These are phyloP conservation scores for Penstemon eatonii DNA, from an alignment of 257 asterid genomes.

Conservation along the genomic window DNA sequence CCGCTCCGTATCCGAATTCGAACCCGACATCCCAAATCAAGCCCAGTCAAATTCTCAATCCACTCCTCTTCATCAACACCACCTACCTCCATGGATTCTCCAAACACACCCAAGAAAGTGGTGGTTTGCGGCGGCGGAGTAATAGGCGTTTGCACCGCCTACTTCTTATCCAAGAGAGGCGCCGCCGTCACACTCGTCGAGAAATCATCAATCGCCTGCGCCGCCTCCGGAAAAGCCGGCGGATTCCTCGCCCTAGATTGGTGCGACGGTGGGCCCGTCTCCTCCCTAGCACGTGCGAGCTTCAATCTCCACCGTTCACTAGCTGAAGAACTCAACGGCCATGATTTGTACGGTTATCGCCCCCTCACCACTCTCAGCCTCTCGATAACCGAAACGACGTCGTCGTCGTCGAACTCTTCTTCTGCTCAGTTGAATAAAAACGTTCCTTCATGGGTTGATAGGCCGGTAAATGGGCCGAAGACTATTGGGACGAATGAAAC, in stretches of 20 bases:
- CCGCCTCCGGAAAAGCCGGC: slow-evolving; percentile 92
- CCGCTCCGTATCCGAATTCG: slow-evolving; percentile 24
- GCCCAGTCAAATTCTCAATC: slow-evolving; percentile 19
- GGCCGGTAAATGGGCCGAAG: slow-evolving; percentile 58
- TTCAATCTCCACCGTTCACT: slow-evolving; percentile 85
- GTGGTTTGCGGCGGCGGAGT: slow-evolving; percentile 96
- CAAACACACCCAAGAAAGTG: slow-evolving; percentile 49
- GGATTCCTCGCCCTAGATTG: slow-evolving; percentile 91
- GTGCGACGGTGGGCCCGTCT: slow-evolving; percentile 74
- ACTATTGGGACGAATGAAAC: slow-evolving; percentile 70
- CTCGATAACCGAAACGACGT: slow-evolving; percentile 46
- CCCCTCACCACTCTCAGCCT: slow-evolving; percentile 71
- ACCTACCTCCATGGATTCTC: slow-evolving; percentile 42
- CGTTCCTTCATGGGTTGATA: slow-evolving; percentile 77
- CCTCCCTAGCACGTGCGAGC: slow-evolving; percentile 84
- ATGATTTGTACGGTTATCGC: slow-evolving; percentile 73
- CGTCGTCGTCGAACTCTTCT: slow-evolving; percentile 17
- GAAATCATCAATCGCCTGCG: slow-evolving; percentile 84
- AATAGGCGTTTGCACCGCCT: slow-evolving; percentile 92
- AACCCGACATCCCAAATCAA: slow-evolving; percentile 24
- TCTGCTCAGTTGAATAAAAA: slow-evolving; percentile 3
- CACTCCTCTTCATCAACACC: slow-evolving; percentile 32
- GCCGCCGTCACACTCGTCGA: slow-evolving; percentile 79
- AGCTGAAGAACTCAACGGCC: slow-evolving; percentile 77
- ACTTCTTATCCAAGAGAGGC: slow-evolving; percentile 68